phyloP scores from a whole-genome alignment of 164 flowering plant genomes.

The Paratinospora sagittata region DNA sequence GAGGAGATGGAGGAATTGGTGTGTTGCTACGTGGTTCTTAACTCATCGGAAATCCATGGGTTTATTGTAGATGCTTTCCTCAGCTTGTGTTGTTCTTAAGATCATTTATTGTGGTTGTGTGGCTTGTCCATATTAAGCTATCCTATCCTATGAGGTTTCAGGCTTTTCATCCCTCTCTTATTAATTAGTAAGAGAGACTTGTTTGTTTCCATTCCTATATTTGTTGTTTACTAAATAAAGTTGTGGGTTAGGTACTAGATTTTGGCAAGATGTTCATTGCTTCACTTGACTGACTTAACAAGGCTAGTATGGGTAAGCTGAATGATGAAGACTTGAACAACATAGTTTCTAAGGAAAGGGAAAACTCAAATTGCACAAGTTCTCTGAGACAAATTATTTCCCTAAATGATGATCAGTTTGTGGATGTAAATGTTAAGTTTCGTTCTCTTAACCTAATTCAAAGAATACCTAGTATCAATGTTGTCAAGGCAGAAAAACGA shows the following conservation, averaged over 20 bases:
- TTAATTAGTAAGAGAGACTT: not conserved
- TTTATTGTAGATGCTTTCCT: slow-evolving; percentile 42
- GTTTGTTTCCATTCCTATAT: not conserved
- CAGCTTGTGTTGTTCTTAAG: slow-evolving; percentile 20
- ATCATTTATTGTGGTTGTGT: not conserved
- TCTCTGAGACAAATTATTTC: not conserved
- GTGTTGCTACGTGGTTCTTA: slow-evolving; percentile 50
- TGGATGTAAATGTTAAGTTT: not conserved
- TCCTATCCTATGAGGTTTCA: no score
- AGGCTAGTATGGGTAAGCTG: not conserved
- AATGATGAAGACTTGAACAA: not conserved
- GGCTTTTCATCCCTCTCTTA: no score
- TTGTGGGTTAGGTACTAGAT: not conserved
- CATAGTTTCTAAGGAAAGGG: no score
- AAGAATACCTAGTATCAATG: no score
- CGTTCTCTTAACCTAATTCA: not conserved
- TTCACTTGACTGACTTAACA: not conserved
- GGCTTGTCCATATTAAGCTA: not conserved
- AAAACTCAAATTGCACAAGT: not conserved
- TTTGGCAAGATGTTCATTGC: not conserved
- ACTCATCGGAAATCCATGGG: slow-evolving; percentile 39
- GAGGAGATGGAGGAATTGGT: slow-evolving; percentile 52
- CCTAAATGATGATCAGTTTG: not conserved
- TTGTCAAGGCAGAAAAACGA: no score
- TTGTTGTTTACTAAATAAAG: not conserved